These are phyloP conservation scores for Bretschneidera sinensis DNA, from an alignment of 345 rosid genomes.

Conservation along the genomic window DNA sequence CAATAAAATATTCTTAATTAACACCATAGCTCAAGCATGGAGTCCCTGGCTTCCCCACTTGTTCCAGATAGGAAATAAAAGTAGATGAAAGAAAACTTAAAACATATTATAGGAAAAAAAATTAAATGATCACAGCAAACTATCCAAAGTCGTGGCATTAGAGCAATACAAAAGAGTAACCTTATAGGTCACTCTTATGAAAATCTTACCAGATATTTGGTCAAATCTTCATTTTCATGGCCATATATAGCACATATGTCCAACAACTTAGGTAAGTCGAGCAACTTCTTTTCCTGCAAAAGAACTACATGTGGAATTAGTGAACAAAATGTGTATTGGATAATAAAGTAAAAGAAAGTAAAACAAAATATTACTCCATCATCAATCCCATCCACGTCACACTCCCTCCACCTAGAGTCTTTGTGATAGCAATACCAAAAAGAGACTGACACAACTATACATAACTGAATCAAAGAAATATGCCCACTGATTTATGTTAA, in stretches of 20 bases:
- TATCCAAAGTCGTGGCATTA: background rate
- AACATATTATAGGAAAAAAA: background rate
- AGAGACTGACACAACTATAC: background rate
- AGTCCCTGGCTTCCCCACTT: background rate
- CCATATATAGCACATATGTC: conserved; percentile 91
- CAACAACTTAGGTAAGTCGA: conserved; percentile 87
- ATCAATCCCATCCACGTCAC: background rate
- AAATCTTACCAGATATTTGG: conserved; percentile 61
- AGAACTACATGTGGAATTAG: conserved; percentile 55
- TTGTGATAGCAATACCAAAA: background rate
- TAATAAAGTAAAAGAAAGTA: background rate
- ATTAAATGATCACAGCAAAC: no score
- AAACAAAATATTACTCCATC: no score
- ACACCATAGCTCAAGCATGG: background rate
- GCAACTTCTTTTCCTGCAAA: conserved; percentile 87
- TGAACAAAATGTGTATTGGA: conserved; percentile 35
- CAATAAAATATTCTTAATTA: background rate
- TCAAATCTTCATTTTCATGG: conserved; percentile 84
- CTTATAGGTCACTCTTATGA: background rate
- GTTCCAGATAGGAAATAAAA: background rate
- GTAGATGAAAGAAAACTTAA: background rate
- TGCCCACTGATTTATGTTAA: background rate
- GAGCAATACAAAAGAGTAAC: background rate
- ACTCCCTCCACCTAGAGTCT: background rate
- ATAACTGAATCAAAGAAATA: no score